Evolutionary conservation across 441 rosid species (phyloP), one percentile per base, ranked within the genome.

Genomic region (Mallotus japonicus): DNA sequence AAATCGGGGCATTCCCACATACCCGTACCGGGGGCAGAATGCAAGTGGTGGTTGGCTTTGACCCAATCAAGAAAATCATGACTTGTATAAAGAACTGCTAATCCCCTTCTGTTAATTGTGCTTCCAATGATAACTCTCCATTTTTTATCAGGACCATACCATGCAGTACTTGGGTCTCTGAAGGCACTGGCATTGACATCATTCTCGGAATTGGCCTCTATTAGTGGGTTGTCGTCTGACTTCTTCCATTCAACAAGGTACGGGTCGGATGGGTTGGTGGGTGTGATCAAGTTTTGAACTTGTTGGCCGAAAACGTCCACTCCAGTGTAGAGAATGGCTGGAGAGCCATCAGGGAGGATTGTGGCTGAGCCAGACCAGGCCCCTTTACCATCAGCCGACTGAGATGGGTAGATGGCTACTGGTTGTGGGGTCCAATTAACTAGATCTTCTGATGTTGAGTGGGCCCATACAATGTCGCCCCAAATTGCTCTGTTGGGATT

Each of bases 1-100:
- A 94, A 89, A 68, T 94, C 97, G 15, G 91, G 93, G 59, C 97
- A 93, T 72, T 94, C 98, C 98, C 98, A 94, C 96, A 94, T 90
- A 19, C 97, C 97, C 0, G 86, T 92, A 53, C 72, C 81, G 10
- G 75, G 49, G 0, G 75, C 90, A 5, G 86, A 86, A 77, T 89
- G 91, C 20, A 93, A 78, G 2, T 92, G 97, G 8, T 72, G 72
- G 0, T 73, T 46, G 3, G 92, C 72, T 60, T 79, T 47, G 8
- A 32, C 69, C 98, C 96, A 94, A 11, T 80, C 60, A 3, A 83
- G 65, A 64, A 92, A 94, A 72, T 94, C 95, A 73, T 73, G 77
- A 73, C 93, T 92, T 13, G 73, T 86, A 67, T 83, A 88, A 63
- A 89, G 68, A 54, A 86, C 75, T 19, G 88, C 91, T 44, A 86